Conservation (phyloP, 495 filamentous ascomycete species). For the Aspergillus homomorphus region DNA sequence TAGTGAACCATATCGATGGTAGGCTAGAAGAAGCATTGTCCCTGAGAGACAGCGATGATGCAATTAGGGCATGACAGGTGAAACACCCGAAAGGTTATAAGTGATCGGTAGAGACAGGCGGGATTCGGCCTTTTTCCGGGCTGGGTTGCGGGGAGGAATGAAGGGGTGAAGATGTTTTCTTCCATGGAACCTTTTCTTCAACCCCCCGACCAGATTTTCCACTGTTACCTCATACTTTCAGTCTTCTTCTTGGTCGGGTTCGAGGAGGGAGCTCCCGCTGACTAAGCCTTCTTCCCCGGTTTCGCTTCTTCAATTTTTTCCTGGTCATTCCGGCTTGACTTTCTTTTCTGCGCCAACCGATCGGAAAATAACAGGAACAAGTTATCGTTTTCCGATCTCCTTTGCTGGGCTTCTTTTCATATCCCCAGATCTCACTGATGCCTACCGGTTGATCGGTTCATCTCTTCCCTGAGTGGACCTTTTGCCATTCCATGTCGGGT, state of each 20-base stretch:
- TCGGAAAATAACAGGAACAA: neutral
- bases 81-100: neutral
- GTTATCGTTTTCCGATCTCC: neutral
- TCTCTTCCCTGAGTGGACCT: slow-evolving; percentile 19
- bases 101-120: neutral
- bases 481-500: slow-evolving; percentile 33
- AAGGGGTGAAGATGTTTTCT: neutral
- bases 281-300: neutral
- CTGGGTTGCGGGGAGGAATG: neutral
- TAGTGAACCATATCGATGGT: too few species aligned
- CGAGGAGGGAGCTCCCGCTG: neutral
- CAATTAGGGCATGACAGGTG: neutral
- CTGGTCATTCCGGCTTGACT: neutral
- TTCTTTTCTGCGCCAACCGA: neutral
- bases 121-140: too few species aligned
- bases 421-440: slow-evolving; percentile 13
- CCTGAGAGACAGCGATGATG: too few species aligned
- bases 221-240: neutral
- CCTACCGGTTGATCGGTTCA: slow-evolving; percentile 13
- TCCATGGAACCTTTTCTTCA: neutral
- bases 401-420: neutral
- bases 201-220: neutral
- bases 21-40: too few species aligned
- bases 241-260: neutral
- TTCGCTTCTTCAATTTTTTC: neutral